A percentile compares a stretch with the other conserved stretches of the same genome.
Conservation (phyloP, 345 rosid genomes). For the Crucihimalaya himalaica region DNA sequence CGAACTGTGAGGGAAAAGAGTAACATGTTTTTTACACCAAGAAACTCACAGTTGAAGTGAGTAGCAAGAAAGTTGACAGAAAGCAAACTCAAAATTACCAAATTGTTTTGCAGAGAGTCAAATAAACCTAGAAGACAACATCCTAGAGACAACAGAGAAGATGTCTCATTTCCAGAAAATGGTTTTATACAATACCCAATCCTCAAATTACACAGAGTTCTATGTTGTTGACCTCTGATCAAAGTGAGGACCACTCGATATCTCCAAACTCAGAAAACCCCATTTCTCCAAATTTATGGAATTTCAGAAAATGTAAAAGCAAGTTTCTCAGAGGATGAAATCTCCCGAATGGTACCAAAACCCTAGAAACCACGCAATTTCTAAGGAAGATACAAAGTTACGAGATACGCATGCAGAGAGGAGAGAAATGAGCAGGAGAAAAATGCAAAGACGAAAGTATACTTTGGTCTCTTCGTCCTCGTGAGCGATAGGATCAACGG, state of each 20-base stretch:
- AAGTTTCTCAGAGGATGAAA: background rate
- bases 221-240: background rate
- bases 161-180: slow-evolving; percentile 4
- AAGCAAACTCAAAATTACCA: background rate
- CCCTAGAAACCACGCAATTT: slow-evolving; percentile 6
- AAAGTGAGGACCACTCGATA: background rate
- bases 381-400: background rate
- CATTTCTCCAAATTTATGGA: background rate
- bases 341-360: background rate
- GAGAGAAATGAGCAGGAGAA: background rate
- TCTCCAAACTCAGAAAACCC: background rate
- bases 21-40: background rate
- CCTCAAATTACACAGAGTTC: background rate
- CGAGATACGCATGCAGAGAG: slow-evolving; percentile 22
- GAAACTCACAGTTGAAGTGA: slow-evolving; percentile 1
- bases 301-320: slow-evolving; percentile 6
- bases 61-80: background rate
- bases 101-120: background rate
- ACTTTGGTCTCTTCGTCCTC: slow-evolving; percentile 47
- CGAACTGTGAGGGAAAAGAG: slow-evolving; percentile 23
- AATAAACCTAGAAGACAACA: background rate
- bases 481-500: slow-evolving; percentile 61
- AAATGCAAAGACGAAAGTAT: slow-evolving; percentile 36
- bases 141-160: background rate
- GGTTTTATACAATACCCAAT: background rate